These are phyloP conservation scores for Aspergillus sp. DNA, from an alignment of 2,329 filamentous ascomycete genomes.

Conservation along the genomic window DNA sequence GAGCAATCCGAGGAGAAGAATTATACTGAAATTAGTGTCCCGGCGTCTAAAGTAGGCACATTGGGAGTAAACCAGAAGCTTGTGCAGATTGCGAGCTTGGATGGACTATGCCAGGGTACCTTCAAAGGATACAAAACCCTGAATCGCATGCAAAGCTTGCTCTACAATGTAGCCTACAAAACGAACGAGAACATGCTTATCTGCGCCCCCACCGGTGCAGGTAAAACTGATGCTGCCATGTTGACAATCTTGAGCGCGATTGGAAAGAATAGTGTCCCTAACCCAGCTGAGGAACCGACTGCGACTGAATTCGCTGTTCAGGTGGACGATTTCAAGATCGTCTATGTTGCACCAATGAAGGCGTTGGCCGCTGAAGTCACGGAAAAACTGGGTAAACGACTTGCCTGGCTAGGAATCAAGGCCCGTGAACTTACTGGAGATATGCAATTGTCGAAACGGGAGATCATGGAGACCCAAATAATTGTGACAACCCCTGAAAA, in stretches of 20 bases:
- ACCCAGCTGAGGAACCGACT: conserved; percentile 65
- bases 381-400: conserved; percentile 81
- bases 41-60: conserved; percentile 70
- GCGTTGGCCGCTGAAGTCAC: conserved; percentile 94
- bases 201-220: conserved; percentile 92
- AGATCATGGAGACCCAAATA: conserved; percentile 93
- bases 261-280: conserved; percentile 74
- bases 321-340: conserved; percentile 88
- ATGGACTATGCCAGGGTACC: conserved; percentile 81
- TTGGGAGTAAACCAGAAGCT: conserved; percentile 67
- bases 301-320: conserved; percentile 76
- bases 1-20: conserved; percentile 64
- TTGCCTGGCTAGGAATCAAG: conserved; percentile 88
- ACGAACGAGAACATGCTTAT: conserved; percentile 98
- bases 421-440: conserved; percentile 94
- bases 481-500: conserved; percentile 99
- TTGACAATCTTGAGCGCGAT: conserved; percentile 88
- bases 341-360: conserved; percentile 99
- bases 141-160: conserved; percentile 96
- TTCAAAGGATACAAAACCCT: conserved; percentile 90
- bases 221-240: conserved; percentile 98
- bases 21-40: conserved; percentile 85
- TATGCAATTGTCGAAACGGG: conserved; percentile 96
- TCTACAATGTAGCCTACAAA: conserved; percentile 90
- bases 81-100: conserved; percentile 71